Evolutionary conservation across 352 stramenopile species (phyloP).

Genomic region (Phytopythium aichiense): DNA sequence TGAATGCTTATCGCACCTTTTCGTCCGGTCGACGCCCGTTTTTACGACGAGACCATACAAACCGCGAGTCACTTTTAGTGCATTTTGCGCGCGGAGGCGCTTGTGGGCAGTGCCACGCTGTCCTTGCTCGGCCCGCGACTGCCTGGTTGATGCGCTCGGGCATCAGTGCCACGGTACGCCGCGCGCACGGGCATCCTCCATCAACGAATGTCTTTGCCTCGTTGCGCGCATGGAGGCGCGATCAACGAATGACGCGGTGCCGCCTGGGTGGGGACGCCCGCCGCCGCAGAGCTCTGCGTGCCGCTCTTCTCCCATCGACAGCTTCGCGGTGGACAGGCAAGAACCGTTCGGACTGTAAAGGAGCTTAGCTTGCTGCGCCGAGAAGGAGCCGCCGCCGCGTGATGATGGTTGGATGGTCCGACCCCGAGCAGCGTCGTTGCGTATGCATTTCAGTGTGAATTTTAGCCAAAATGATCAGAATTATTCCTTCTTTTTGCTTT

Average conservation of each 20-base stretch:
- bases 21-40: background rate
- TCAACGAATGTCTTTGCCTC: background rate
- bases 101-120: background rate
- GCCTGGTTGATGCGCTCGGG: background rate
- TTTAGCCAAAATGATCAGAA: no score
- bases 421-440: background rate
- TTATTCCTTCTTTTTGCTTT: no score
- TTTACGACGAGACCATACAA: background rate
- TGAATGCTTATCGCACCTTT: constrained; percentile 1
- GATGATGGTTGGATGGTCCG: background rate
- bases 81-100: background rate
- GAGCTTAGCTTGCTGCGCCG: background rate
- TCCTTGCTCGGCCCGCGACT: background rate
- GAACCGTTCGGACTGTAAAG: background rate
- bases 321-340: background rate
- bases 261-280: no score
- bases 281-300: no score
- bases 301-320: no score
- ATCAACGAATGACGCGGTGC: no score
- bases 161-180: background rate
- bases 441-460: no score
- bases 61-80: background rate
- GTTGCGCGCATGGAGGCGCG: background rate
- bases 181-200: background rate
- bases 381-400: background rate